These are phyloP conservation scores for Tricholoma sp. DNA, from an alignment of 768 basidiomycete species.

Conservation along the genomic window DNA sequence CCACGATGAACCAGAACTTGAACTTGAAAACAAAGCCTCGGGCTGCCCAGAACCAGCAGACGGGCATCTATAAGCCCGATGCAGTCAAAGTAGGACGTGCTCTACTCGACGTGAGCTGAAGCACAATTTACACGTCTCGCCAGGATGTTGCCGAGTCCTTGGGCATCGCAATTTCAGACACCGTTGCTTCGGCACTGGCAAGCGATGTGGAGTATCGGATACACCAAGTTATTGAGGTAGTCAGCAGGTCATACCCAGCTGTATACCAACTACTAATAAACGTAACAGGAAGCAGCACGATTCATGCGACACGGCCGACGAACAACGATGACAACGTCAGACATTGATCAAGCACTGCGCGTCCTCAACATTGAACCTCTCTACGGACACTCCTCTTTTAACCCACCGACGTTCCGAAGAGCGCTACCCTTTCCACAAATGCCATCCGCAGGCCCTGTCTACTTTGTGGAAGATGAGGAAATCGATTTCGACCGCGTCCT, in stretches of 20 bases:
- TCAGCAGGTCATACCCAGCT: too few species aligned
- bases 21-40: slow-evolving; percentile 49
- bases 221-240: slow-evolving; percentile 89
- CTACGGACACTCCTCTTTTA: slow-evolving; percentile 58
- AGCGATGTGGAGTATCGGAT: slow-evolving; percentile 97
- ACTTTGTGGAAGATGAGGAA: slow-evolving; percentile 95
- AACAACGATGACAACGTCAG: slow-evolving; percentile 88
- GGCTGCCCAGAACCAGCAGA: slow-evolving; percentile 41
- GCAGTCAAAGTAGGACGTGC: slow-evolving; percentile 47
- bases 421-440: slow-evolving; percentile 49
- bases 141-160: slow-evolving; percentile 92
- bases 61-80: slow-evolving; percentile 61
- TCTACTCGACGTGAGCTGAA: background rate
- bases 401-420: slow-evolving; percentile 53
- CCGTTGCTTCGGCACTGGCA: slow-evolving; percentile 68
- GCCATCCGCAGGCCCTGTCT: slow-evolving; percentile 64
- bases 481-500: slow-evolving; percentile 93
- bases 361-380: slow-evolving; percentile 95
- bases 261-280: background rate
- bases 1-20: slow-evolving; percentile 13
- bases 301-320: slow-evolving; percentile 95
- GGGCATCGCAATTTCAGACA: slow-evolving; percentile 73
- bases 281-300: slow-evolving; percentile 80
- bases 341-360: slow-evolving; percentile 91
- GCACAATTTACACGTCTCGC: slow-evolving; percentile 1